Percentiles rank a stretch among this genome's conserved stretches.
Conservation (phyloP, 2,329 filamentous ascomycete species). For the Macrophomina pseudophaseolina region DNA sequence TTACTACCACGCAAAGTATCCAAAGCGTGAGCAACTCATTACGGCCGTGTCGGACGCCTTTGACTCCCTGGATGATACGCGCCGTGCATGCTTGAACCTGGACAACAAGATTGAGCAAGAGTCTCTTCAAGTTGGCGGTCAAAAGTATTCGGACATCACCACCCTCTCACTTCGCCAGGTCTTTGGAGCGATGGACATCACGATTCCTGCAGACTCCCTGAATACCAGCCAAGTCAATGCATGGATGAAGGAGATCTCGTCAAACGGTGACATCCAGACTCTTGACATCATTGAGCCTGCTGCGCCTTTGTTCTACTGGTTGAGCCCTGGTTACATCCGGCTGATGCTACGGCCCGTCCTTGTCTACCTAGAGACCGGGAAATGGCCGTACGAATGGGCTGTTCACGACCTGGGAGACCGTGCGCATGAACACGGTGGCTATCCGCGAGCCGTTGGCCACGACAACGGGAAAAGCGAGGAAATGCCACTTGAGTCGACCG, state of each 20-base stretch:
- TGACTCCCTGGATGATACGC: conserved; percentile 45
- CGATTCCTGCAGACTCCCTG: conserved; percentile 39
- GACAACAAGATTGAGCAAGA: conserved; percentile 39
- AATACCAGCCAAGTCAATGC: conserved; percentile 40
- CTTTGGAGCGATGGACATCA: conserved; percentile 49
- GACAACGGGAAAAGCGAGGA: conserved; percentile 45
- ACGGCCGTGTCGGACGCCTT: conserved; percentile 48
- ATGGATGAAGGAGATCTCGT: conserved; percentile 53
- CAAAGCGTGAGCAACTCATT: conserved; percentile 32
- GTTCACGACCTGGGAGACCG: conserved; percentile 48
- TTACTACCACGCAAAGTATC: conserved; percentile 46
- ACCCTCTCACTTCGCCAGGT: conserved; percentile 49
- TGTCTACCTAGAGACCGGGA: conserved; percentile 47
- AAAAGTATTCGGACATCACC: conserved; percentile 50
- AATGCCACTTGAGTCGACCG: conserved; percentile 51
- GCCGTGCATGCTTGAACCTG: conserved; percentile 40
- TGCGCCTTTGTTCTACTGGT: conserved; percentile 50
- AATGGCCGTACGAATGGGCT: conserved; percentile 44
- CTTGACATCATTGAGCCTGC: conserved; percentile 51
- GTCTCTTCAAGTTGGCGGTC: conserved; percentile 39
- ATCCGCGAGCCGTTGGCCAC: conserved; percentile 49
- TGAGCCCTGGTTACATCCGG: conserved; percentile 51
- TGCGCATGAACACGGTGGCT: conserved; percentile 30
- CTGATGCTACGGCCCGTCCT: conserved; percentile 52
- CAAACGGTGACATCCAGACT: conserved; percentile 51